Conservation (phyloP, 495 filamentous ascomycete species). For the Articulospora tetracladia region DNA sequence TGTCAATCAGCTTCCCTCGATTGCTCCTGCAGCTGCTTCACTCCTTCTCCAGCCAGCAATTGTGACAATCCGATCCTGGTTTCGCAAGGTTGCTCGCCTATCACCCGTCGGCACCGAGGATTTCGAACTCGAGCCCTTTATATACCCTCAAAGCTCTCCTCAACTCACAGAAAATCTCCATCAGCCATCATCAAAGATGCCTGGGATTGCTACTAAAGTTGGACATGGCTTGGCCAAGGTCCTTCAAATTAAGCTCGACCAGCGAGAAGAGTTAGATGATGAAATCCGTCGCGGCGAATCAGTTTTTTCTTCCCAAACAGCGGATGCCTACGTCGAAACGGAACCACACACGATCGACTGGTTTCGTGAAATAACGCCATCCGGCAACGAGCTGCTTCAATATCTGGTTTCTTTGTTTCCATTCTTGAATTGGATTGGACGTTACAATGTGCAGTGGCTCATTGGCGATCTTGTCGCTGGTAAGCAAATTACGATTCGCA, state of each 20-base stretch:
- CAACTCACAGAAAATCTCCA: background rate
- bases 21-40: background rate
- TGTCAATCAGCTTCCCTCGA: background rate
- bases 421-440: conserved; percentile 79
- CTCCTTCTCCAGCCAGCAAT: background rate
- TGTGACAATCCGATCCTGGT: background rate
- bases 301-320: conserved; percentile 67
- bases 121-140: background rate
- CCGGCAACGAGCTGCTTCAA: conserved; percentile 40
- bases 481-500: conserved; percentile 33
- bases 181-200: background rate
- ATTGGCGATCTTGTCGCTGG: conserved; percentile 87
- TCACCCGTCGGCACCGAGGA: background rate
- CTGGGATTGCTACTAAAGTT: conserved; percentile 43
- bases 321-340: conserved; percentile 78
- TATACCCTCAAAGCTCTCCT: background rate
- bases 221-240: conserved; percentile 74
- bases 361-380: conserved; percentile 59
- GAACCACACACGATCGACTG: conserved; percentile 75
- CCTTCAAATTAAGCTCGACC: conserved; percentile 81
- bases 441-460: conserved; percentile 89
- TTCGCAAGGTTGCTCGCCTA: background rate
- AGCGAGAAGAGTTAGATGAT: conserved; percentile 47
- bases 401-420: conserved; percentile 78
- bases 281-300: conserved; percentile 68